Evolutionary conservation across 805 yeast species (phyloP), one percentile per base, ranked within the genome.

Genomic region (Candida xyloterini): DNA sequence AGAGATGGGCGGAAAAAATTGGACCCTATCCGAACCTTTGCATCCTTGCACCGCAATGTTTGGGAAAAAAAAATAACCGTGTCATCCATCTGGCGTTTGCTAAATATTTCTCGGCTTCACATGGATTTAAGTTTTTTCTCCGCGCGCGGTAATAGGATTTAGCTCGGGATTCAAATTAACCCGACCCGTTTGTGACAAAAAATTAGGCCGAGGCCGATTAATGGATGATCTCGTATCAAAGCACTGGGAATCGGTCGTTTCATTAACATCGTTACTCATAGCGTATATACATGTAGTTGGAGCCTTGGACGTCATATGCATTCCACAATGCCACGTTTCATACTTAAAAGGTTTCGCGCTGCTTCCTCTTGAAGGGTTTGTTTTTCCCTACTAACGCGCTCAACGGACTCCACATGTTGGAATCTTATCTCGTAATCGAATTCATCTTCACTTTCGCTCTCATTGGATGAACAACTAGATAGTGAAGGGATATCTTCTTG

Each of bases 381-480:
- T 14, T 37, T 31, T 9, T 23, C 24, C 13, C 30, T 15, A 14
- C 23, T 30, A 15, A 18, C 34, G 27, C 25, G 40, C 18, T 29
- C 41, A 14, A 30, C 36, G 20, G 21, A 22, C 20, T 32, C 33
- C 23, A 38, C 28, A 10, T 20, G 36, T 5, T 22, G 32, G n/a
- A 30, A 32, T 13, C 21, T 33, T 15, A 22, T 26, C 18, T 42
- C 40, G 24, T 23, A 25, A 10, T 29, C 43, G 16, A 24, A 15
- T 14, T 38, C 39, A 25, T 30, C 16, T 15, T 50, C 57, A 35
- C 57, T 62, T 11, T 43, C 40, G n/a, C 59, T 55, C 4, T 60
- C 56, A 10, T 40, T 44, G 1, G 63, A 57, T 9, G 61, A 56
- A 25, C 63, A 57, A 30, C 47, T 47, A 2, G 62, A 48, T 7